Conservation (phyloP, 108 stramenopile genomes). For the Nitzschia inconspicua region DNA sequence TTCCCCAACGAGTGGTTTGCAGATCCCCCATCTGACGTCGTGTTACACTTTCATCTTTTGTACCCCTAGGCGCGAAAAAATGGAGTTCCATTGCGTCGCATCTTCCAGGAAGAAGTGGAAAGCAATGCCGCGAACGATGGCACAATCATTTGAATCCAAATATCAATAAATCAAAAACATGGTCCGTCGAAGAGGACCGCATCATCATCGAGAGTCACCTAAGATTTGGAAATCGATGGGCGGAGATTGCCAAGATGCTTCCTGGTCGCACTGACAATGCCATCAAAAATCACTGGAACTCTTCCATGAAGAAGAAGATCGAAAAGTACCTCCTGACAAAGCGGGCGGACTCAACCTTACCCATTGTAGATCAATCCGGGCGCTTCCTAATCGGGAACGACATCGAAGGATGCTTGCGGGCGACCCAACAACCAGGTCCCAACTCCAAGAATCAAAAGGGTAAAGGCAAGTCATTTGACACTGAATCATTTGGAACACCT, state of each 20-base stretch:
- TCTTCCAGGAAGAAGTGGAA: conserved; percentile 88
- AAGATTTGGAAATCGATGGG: conserved; percentile 89
- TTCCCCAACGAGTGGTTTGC: background rate
- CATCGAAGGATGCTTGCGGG: conserved; percentile 67
- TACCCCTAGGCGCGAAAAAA: conserved; percentile 49
- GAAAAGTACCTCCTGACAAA: conserved; percentile 73
- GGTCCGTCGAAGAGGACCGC: conserved; percentile 87
- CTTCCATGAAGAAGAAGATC: conserved; percentile 87
- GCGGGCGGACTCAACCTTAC: conserved; percentile 28
- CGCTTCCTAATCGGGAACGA: conserved; percentile 58
- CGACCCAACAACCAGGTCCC: conserved; percentile 39
- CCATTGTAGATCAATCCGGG: conserved; percentile 43
- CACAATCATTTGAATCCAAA: conserved; percentile 97
- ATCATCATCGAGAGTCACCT: conserved; percentile 77
- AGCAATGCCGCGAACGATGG: conserved; percentile 98
- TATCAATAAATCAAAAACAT: conserved; percentile 80
- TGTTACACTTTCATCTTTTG: background rate
- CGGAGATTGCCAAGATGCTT: conserved; percentile 87
- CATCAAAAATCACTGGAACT: conserved; percentile 98
- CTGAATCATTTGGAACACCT: background rate
- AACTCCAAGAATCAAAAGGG: conserved; percentile 14
- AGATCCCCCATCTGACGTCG: background rate
- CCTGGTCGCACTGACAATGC: conserved; percentile 96
- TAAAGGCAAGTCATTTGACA: background rate
- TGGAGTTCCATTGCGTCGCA: conserved; percentile 76